Evolutionary conservation across 768 basidiomycete genomes (phyloP).

Genomic region (Termitomyces sp.): DNA sequence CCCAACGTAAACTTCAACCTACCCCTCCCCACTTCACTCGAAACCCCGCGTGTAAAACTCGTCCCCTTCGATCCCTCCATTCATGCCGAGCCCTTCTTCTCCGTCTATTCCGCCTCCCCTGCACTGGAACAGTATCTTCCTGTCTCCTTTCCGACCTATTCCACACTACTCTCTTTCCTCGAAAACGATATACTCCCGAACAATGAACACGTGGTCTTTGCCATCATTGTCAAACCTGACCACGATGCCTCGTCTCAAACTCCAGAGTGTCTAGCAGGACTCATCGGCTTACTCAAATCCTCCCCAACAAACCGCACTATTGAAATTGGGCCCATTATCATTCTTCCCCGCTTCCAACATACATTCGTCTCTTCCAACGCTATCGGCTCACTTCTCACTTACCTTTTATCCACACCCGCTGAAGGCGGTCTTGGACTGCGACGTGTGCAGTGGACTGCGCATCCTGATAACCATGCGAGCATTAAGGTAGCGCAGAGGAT

Average conservation of each 20-base stretch:
- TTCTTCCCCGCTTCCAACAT: conserved; percentile 44
- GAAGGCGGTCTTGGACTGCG: conserved; percentile 48
- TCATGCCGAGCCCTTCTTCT: conserved; percentile 21
- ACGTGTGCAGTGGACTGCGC: conserved; percentile 52
- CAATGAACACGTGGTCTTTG: conserved; percentile 33
- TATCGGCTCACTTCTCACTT: conserved; percentile 36
- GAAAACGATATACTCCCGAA: conserved; percentile 23
- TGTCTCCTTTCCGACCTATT: conserved; percentile 24
- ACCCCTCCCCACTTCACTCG: conserved; percentile 33
- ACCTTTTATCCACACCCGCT: conserved; percentile 31
- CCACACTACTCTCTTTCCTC: conserved; percentile 26
- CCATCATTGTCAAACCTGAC: conserved; percentile 50
- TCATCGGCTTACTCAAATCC: conserved; percentile 41
- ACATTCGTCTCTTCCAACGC: conserved; percentile 48
- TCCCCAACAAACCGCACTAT: conserved; percentile 26
- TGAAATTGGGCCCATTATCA: conserved; percentile 49
- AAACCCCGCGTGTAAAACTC: conserved; percentile 38
- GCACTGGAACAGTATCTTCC: conserved; percentile 39
- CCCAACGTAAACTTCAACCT: conserved; percentile 40
- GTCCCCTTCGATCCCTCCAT: conserved; percentile 38
- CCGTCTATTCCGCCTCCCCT: conserved; percentile 19
- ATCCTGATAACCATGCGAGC: conserved; percentile 41
- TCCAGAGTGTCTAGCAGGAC: conserved; percentile 38
- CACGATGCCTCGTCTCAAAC: conserved; percentile 16
- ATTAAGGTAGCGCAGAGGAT: conserved; percentile 45